Evolutionary conservation across 2,329 filamentous ascomycete species (phyloP), one percentile per base, ranked within the genome.

Genomic region (Colletotrichum chrysophilum): DNA sequence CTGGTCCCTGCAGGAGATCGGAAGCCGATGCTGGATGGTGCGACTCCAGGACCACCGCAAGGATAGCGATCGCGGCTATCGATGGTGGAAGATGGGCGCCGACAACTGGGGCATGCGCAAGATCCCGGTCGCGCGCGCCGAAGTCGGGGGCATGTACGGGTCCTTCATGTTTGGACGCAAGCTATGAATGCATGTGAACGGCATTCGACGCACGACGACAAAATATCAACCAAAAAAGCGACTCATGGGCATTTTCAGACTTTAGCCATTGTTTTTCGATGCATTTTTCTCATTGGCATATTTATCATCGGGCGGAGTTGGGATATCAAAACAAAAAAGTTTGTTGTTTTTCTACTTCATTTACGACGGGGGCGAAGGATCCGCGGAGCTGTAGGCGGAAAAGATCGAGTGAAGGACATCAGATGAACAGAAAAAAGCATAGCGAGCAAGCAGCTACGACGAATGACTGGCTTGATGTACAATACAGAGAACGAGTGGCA

Each of bases 111-210:
- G 95, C 48, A 96, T 96, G 92, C 90, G 94, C 77, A 97, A 98
- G 86, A 90, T 98, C 56, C 97, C 96, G n/a, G 93, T 98, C 79
- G 95, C 94, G 30, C 92, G 93, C 81, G 95, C 96, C 69, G 96
- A 98, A 84, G 94, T 98, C 30, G 97, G 98, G 80, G 95, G 95
- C 77, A 97, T 98, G 82, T 98, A 98, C 82, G 97, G 97, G 26
- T 90, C 87, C 28, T 92, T 90, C 80, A 92, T 92, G 91, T 92
- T 92, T 84, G 90, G 90, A 80, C 86, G 90, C 78, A 89, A 89
- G 81, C 83, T 92, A 72, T 92, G 83, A 86, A 52, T 64, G 52
- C 72, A 71, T 60, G 43, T 28, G 56, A 67, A 32, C 36, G 70
- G 68, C 36, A n/a, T 52, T 21, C 43, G 43, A 52, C 43, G 13